Evolutionary conservation across 2,329 filamentous ascomycete genomes (phyloP).

Genomic region (Aaosphaeria pasadenensis): DNA sequence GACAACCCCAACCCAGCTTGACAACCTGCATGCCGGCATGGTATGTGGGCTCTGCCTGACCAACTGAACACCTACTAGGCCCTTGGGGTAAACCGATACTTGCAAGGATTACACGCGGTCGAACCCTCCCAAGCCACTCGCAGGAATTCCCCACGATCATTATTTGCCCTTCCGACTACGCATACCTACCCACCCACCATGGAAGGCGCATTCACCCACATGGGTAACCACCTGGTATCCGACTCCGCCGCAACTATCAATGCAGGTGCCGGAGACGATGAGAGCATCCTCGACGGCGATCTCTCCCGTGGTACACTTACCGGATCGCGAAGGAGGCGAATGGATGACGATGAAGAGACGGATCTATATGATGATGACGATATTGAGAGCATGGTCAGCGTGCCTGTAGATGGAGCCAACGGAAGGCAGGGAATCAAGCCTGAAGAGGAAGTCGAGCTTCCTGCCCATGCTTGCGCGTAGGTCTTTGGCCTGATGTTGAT

Average conservation of each 20-base stretch:
- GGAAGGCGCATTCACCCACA: slow-evolving; percentile 86
- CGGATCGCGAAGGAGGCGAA: slow-evolving; percentile 59
- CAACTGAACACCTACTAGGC: too few species aligned
- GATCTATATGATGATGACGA: slow-evolving; percentile 79
- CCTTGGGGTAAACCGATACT: too few species aligned
- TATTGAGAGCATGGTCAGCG: slow-evolving; percentile 71
- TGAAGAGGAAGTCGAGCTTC: slow-evolving; percentile 81
- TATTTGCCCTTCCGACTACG: too few species aligned
- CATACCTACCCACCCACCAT: slow-evolving; percentile 44
- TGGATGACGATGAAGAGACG: slow-evolving; percentile 83
- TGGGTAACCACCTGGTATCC: slow-evolving; percentile 82
- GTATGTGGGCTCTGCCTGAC: too few species aligned
- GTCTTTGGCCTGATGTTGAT: slow-evolving; percentile 1
- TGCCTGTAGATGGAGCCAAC: slow-evolving; percentile 72
- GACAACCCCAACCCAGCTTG: too few species aligned
- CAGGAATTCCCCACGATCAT: too few species aligned
- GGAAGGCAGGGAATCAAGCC: slow-evolving; percentile 51
- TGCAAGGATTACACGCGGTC: too few species aligned
- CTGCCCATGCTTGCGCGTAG: slow-evolving; percentile 92
- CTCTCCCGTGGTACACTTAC: slow-evolving; percentile 56
- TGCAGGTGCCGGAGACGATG: slow-evolving; percentile 82
- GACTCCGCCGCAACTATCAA: slow-evolving; percentile 85
- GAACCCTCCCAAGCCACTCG: too few species aligned
- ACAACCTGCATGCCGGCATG: too few species aligned
- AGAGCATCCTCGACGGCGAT: slow-evolving; percentile 71